phyloP scores from a whole-genome alignment of 1,284 basidiomycete genomes.

The Trichosporon ovoides region DNA sequence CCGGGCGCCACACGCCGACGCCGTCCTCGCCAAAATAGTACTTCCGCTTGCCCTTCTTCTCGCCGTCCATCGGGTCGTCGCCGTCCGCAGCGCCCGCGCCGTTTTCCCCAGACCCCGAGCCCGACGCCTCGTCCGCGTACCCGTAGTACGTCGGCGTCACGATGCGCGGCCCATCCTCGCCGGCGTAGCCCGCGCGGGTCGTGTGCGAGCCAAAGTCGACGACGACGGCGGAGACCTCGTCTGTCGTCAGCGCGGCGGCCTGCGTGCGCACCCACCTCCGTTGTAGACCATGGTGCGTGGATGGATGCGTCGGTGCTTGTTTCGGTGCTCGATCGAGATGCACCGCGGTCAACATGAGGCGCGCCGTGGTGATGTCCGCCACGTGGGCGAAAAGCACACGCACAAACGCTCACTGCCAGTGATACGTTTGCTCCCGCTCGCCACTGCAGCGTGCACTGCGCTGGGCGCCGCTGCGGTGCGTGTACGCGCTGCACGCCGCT shows the following conservation, averaged over 20 bases:
- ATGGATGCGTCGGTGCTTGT: conserved; percentile 7
- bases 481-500: background rate
- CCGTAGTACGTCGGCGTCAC: conserved; percentile 88
- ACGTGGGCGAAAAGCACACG: background rate
- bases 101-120: conserved; percentile 17
- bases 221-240: conserved; percentile 80
- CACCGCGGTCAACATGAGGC: background rate
- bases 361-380: too few relatives aligned
- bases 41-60: conserved; percentile 53
- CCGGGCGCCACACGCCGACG: conserved; percentile 82
- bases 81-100: conserved; percentile 36
- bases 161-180: conserved; percentile 91
- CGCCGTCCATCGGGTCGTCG: conserved; percentile 25
- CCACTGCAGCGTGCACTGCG: too few relatives aligned
- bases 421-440: background rate
- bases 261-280: conserved; percentile 32
- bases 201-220: conserved; percentile 89
- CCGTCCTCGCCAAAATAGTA: conserved; percentile 86
- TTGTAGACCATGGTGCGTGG: conserved; percentile 43
- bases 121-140: conserved; percentile 53
- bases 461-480: background rate
- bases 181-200: conserved; percentile 89
- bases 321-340: background rate
- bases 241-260: conserved; percentile 22
- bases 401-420: background rate